Conservation (phyloP, 2,329 filamentous ascomycete species). For the Clarireedia homoeocarpa region DNA sequence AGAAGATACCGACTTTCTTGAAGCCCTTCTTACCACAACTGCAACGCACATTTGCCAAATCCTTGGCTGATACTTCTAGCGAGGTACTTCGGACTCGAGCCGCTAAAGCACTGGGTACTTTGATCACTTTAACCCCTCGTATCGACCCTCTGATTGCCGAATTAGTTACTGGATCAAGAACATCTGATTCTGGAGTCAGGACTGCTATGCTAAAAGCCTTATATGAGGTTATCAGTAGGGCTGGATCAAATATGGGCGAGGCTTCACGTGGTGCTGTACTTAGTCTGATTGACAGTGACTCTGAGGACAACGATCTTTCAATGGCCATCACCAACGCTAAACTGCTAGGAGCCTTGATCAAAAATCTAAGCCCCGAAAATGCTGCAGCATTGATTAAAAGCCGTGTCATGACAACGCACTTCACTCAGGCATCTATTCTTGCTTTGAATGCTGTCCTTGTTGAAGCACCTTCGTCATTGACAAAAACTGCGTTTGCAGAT, state of each 20-base stretch:
- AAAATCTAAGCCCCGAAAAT: slow-evolving; percentile 69
- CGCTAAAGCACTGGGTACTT: slow-evolving; percentile 85
- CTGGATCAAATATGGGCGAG: slow-evolving; percentile 91
- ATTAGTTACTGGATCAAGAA: slow-evolving; percentile 92
- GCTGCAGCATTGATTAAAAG: slow-evolving; percentile 54
- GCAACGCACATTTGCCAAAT: slow-evolving; percentile 94
- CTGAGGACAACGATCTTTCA: slow-evolving; percentile 63
- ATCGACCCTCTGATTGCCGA: slow-evolving; percentile 91
- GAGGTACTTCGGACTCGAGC: slow-evolving; percentile 81
- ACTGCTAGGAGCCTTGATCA: slow-evolving; percentile 81
- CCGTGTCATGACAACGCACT: slow-evolving; percentile 70
- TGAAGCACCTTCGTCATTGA: slow-evolving; percentile 66
- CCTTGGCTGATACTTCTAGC: slow-evolving; percentile 85
- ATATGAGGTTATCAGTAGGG: slow-evolving; percentile 94
- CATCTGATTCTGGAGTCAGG: slow-evolving; percentile 74
- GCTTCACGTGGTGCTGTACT: slow-evolving; percentile 79
- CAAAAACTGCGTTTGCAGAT: slow-evolving; percentile 56
- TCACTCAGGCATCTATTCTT: slow-evolving; percentile 71
- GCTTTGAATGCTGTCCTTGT: slow-evolving; percentile 82
- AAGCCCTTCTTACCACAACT: slow-evolving; percentile 96
- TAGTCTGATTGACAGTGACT: slow-evolving; percentile 77
- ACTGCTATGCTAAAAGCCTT: slow-evolving; percentile 96
- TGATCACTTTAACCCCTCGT: slow-evolving; percentile 92
- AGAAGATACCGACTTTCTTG: slow-evolving; percentile 91
- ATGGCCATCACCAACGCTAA: slow-evolving; percentile 89